Percentiles rank a stretch among this genome's conserved stretches.
Evolutionary conservation across 2,329 filamentous ascomycete species (phyloP).

Genomic region (Metarhizium humberi): DNA sequence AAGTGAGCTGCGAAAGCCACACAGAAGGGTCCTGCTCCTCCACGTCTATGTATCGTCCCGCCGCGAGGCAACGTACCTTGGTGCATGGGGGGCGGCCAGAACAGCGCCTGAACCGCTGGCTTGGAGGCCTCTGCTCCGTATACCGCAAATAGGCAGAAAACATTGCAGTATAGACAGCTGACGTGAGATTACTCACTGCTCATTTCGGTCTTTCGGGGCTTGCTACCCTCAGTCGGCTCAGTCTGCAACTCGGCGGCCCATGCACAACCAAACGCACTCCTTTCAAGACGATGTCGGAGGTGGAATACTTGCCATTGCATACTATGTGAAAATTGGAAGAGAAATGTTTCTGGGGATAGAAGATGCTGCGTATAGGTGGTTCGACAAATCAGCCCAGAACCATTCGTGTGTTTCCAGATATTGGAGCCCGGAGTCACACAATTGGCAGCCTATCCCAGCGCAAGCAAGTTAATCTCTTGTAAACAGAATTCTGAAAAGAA

Average conservation of each 20-base stretch:
- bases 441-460: neutral
- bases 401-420: constrained; percentile 6
- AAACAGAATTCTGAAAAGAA: constrained; percentile 8
- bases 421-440: neutral
- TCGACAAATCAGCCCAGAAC: constrained; percentile 15
- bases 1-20: too few relatives aligned
- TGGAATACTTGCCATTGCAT: constrained; percentile 26
- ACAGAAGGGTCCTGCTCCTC: constrained; percentile 26
- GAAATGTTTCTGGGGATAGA: constrained; percentile 18
- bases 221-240: constrained; percentile 24
- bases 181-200: constrained; percentile 21
- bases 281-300: constrained; percentile 20
- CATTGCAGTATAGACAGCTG: constrained; percentile 23
- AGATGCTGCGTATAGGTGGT: constrained; percentile 12
- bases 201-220: constrained; percentile 17
- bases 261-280: constrained; percentile 23
- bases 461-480: neutral
- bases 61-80: constrained; percentile 22
- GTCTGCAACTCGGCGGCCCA: constrained; percentile 19
- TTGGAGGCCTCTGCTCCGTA: constrained; percentile 25
- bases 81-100: constrained; percentile 15
- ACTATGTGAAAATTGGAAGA: constrained; percentile 24
- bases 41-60: constrained; percentile 34
- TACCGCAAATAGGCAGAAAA: constrained; percentile 20
- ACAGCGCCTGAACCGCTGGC: constrained; percentile 29